phyloP scores from a whole-genome alignment of 1,284 basidiomycete genomes.

The Kwoniella shivajii region DNA sequence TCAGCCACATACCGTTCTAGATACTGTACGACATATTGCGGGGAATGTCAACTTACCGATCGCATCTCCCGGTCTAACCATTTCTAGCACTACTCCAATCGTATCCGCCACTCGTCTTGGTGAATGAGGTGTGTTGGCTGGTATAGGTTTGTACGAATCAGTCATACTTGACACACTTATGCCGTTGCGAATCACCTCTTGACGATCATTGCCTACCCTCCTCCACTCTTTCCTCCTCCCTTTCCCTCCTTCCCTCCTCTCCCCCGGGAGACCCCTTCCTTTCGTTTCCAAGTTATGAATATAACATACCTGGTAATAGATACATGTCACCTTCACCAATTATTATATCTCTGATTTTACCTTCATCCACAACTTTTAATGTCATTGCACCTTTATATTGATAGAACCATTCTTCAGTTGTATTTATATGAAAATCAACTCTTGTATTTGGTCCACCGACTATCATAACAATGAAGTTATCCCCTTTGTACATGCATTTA shows the following conservation, averaged over 20 bases:
- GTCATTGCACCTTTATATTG: conserved; percentile 91
- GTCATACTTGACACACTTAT: too few species aligned
- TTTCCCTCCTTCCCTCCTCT: neutral
- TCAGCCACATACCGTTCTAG: neutral
- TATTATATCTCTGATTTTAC: conserved; percentile 79
- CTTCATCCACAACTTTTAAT: conserved; percentile 81
- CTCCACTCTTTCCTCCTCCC: neutral
- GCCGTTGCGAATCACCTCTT: too few species aligned
- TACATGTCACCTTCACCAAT: conserved; percentile 98
- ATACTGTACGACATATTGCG: neutral
- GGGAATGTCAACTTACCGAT: conserved; percentile 49
- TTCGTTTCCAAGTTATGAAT: neutral
- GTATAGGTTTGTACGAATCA: too few species aligned
- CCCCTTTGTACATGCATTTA: conserved; percentile 80
- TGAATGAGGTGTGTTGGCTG: conserved; percentile 93
- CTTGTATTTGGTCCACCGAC: conserved; percentile 90
- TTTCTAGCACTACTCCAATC: conserved; percentile 90
- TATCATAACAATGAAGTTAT: conserved; percentile 86
- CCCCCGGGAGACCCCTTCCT: neutral
- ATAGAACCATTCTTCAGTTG: conserved; percentile 98
- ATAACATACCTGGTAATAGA: conserved; percentile 73
- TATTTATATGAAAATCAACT: conserved; percentile 89
- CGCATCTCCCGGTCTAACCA: conserved; percentile 68
- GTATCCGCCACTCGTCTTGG: conserved; percentile 89
- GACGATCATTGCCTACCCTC: too few species aligned